A percentile compares a stretch with the other conserved stretches of the same genome.
Evolutionary conservation across 2,329 filamentous ascomycete genomes (phyloP).

Genomic region (Exutisphaerella laricina): DNA sequence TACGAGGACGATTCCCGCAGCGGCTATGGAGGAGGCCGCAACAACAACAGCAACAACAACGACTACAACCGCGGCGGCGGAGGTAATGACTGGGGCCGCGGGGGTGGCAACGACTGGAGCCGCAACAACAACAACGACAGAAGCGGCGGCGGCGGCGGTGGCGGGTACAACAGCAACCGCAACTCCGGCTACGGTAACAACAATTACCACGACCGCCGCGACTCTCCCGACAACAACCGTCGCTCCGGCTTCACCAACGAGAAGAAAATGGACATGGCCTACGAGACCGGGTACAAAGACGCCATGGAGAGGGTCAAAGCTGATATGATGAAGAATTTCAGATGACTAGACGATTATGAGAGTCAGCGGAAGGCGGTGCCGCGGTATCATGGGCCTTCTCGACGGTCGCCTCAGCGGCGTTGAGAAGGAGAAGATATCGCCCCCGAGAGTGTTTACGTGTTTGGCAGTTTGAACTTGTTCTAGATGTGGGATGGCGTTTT

Average conservation of each 20-base stretch:
- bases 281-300: conserved; percentile 23
- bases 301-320: conserved; percentile 23
- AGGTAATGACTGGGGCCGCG: conserved; percentile 4
- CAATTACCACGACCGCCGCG: background rate
- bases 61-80: conserved; percentile 2
- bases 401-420: too few relatives aligned
- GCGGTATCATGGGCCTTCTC: background rate
- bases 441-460: too few relatives aligned
- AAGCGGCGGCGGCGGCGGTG: conserved; percentile 1
- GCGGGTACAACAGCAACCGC: background rate
- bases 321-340: conserved; percentile 22
- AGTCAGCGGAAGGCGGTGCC: background rate
- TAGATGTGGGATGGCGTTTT: too few relatives aligned
- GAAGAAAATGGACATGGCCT: conserved; percentile 23
- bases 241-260: conserved; percentile 17
- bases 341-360: conserved; percentile 6
- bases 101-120: conserved; percentile 6
- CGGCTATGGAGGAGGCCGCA: background rate
- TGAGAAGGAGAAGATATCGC: too few relatives aligned
- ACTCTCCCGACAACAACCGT: conserved; percentile 2
- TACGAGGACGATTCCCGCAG: conserved; percentile 1
- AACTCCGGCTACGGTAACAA: background rate
- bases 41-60: conserved; percentile 5
- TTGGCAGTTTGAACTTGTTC: too few relatives aligned
- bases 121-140: conserved; percentile 1